A percentile compares a stretch with the other conserved stretches of the same genome.
phyloP scores from a whole-genome alignment of 2,329 filamentous ascomycete species.

The Colletotrichum musae region DNA sequence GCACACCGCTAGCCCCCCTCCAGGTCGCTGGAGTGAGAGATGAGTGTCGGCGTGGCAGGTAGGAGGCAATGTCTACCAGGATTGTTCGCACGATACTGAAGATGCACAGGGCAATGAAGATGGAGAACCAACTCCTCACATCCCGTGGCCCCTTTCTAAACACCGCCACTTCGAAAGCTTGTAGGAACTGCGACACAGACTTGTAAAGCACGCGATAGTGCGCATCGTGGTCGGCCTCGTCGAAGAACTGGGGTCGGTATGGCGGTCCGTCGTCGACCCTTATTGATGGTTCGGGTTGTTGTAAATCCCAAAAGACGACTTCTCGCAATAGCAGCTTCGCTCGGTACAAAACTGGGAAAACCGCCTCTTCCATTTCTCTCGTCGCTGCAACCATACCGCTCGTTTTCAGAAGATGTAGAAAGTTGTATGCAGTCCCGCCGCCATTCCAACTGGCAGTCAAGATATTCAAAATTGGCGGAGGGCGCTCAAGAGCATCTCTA shows the following conservation, averaged over 20 bases:
- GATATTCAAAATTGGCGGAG: conserved; percentile 65
- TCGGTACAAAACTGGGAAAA: conserved; percentile 65
- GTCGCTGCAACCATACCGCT: conserved; percentile 64
- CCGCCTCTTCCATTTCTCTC: conserved; percentile 63
- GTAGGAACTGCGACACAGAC: conserved; percentile 66
- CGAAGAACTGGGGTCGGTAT: conserved; percentile 45
- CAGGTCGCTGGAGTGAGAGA: conserved; percentile 21
- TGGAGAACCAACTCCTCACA: conserved; percentile 64
- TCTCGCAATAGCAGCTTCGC: conserved; percentile 71
- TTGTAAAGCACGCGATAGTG: conserved; percentile 64
- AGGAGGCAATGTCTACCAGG: conserved; percentile 61
- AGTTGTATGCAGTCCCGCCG: conserved; percentile 62
- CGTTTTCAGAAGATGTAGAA: conserved; percentile 66
- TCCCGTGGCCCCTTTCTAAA: conserved; percentile 55
- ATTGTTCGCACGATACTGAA: conserved; percentile 70
- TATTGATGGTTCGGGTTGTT: conserved; percentile 63
- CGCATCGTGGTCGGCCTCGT: conserved; percentile 63
- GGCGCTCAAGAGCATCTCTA: conserved; percentile 55
- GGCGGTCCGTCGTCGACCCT: conserved; percentile 48
- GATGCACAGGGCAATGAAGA: conserved; percentile 70
- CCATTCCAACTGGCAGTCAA: conserved; percentile 68
- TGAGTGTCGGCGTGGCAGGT: conserved; percentile 42
- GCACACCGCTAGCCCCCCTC: conserved; percentile 22
- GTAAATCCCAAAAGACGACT: conserved; percentile 67
- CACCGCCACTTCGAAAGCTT: conserved; percentile 64